Percentiles rank a stretch among this genome's conserved stretches.
Evolutionary conservation across 2,329 filamentous ascomycete genomes (phyloP).

Genomic region (Septoria linicola): DNA sequence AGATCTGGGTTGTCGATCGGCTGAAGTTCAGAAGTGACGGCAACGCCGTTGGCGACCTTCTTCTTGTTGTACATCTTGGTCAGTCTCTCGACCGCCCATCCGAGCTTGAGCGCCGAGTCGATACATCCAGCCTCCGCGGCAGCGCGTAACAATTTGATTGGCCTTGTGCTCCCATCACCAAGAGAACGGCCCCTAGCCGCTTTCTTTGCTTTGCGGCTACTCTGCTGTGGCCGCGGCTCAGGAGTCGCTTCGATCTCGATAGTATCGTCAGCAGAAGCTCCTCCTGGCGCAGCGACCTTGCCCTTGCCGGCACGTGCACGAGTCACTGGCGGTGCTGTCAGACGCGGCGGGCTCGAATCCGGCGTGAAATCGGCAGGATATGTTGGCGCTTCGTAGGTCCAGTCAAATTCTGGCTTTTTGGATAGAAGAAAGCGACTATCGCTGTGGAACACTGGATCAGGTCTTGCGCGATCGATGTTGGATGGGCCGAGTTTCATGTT

Average conservation of each 20-base stretch:
- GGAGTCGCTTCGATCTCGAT: slow-evolving; percentile 4
- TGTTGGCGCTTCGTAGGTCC: too few relatives aligned
- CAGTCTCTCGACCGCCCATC: slow-evolving; percentile 22
- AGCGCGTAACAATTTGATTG: slow-evolving; percentile 17
- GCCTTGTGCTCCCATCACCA: slow-evolving; percentile 17
- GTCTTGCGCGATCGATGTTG: too few relatives aligned
- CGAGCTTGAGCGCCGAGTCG: slow-evolving; percentile 22
- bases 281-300: background rate
- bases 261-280: slow-evolving; percentile 5
- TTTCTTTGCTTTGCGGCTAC: background rate
- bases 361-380: too few relatives aligned
- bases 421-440: too few relatives aligned
- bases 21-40: background rate
- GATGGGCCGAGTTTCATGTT: too few relatives aligned
- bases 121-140: slow-evolving; percentile 16
- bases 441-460: too few relatives aligned
- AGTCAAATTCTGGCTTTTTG: too few relatives aligned
- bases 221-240: background rate
- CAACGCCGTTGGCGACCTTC: slow-evolving; percentile 12
- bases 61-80: slow-evolving; percentile 22
- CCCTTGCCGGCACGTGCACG: background rate
- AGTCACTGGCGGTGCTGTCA: too few relatives aligned
- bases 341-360: too few relatives aligned
- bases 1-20: slow-evolving; percentile 20
- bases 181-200: slow-evolving; percentile 17